A percentile compares a stretch with the other conserved stretches of the same genome.
Conservation (phyloP, 345 rosid genomes). For the Citrus medica region DNA sequence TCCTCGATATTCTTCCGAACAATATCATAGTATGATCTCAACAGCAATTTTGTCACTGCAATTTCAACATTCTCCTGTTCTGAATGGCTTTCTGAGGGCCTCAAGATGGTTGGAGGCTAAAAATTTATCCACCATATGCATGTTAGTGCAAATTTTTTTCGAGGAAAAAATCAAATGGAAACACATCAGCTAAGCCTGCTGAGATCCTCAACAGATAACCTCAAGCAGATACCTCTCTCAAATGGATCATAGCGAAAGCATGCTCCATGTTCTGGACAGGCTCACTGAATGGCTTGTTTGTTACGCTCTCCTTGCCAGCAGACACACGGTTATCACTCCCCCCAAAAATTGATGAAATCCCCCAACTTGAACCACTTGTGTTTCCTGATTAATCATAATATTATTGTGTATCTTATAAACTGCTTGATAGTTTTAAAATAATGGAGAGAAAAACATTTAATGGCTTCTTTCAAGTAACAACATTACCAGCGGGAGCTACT, state of each 20-base stretch:
- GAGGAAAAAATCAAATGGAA: neutral
- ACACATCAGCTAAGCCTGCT: neutral
- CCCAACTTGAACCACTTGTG: constrained; percentile 72
- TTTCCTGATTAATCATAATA: constrained; percentile 35
- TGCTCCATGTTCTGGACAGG: constrained; percentile 53
- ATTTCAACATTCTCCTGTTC: constrained; percentile 84
- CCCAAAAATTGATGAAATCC: constrained; percentile 87
- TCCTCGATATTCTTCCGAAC: constrained; percentile 94
- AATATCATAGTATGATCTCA: constrained; percentile 90
- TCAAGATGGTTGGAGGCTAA: constrained; percentile 87
- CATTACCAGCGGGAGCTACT: constrained; percentile 64
- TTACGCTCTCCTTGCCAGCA: constrained; percentile 56
- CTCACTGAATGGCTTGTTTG: constrained; percentile 50
- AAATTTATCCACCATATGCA: constrained; percentile 21
- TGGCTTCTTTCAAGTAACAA: neutral
- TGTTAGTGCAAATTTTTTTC: constrained; percentile 1
- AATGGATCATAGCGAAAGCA: constrained; percentile 67
- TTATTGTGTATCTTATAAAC: neutral
- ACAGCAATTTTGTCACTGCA: constrained; percentile 70
- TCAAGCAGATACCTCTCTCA: constrained; percentile 60
- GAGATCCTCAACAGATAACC: constrained; percentile 4
- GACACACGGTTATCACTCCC: constrained; percentile 54
- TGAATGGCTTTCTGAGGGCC: constrained; percentile 82
- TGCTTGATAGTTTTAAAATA: neutral
- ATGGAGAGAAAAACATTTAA: neutral